Evolutionary conservation across 2,329 filamentous ascomycete species (phyloP), one percentile per base, ranked within the genome.

Genomic region (Zasmidium angulare): DNA sequence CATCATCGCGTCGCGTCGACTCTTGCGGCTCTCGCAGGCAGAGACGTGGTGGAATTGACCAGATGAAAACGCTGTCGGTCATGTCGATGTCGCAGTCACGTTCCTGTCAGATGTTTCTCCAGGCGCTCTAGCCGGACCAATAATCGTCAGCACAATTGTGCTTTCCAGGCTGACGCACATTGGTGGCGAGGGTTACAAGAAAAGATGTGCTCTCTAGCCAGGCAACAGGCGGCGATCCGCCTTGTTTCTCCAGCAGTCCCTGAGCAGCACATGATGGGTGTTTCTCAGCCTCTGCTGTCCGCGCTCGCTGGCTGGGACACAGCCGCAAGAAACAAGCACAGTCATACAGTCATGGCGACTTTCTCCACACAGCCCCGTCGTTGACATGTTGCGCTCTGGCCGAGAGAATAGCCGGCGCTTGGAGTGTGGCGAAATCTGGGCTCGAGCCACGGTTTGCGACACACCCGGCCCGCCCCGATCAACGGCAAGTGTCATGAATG

Each of bases 381-480:
- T 43, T 17, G 36, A 10, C 36, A 43, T 43, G n/a, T 17, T 43
- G 36, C 36, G 36, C 36, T 29, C n/a, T 43, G 36, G 36, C 36
- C 36, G 36, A 43, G 36, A 43, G n/a, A 43, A 43, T 19, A 17
- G 12, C 36, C 36, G 36, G 36, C 36, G 36, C 36, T 43, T 43
- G 6, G 6, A 17, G 11, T 43, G 36, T 43, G 36, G 36, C 36
- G 36, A 43, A 29, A 19, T 43, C 36, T 43, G 36, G 36, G 36
- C 36, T 43, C 12, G 36, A 43, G 36, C 36, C 36, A 43, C 36
- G 3, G 43, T 20, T 49, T 22, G 46, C 46, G 20, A 49, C 20
- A 49, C n/a, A 19, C 49, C 49, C 49, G 49, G 23, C 49, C 49
- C 49, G 49, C 24, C 24, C 49, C 49, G 49, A 50, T 50, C 36